phyloP scores from a whole-genome alignment of 257 asterid genomes.

The Knoxia roxburghii region DNA sequence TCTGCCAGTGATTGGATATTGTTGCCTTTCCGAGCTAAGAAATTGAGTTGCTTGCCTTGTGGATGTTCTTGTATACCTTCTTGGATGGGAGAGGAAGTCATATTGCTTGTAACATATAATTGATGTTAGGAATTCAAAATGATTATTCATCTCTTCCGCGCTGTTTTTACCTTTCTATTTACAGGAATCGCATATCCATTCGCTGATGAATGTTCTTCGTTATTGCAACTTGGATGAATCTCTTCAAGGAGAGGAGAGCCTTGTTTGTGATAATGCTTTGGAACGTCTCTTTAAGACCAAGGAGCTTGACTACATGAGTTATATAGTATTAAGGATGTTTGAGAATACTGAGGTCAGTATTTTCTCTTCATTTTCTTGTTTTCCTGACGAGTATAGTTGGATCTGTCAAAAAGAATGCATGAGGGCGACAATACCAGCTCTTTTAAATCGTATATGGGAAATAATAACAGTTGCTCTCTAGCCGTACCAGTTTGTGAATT shows the following conservation, averaged over 20 bases:
- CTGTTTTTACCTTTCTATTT: conserved; percentile 14
- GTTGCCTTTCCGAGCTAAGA: background rate
- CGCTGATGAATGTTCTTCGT: conserved; percentile 96
- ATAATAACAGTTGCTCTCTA: background rate
- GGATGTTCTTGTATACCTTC: background rate
- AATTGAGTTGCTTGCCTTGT: background rate
- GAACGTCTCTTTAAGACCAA: conserved; percentile 75
- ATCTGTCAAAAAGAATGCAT: background rate
- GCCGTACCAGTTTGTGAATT: background rate
- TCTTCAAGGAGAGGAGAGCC: conserved; percentile 80
- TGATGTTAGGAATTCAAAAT: background rate
- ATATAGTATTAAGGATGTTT: conserved; percentile 85
- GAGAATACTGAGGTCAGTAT: conserved; percentile 82
- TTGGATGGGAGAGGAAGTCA: background rate
- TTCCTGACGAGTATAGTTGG: background rate
- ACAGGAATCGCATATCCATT: conserved; percentile 97
- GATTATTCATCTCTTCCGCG: background rate
- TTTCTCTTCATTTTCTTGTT: conserved; percentile 9
- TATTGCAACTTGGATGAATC: conserved; percentile 96
- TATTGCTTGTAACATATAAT: background rate
- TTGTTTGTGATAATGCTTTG: conserved; percentile 68
- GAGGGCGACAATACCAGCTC: background rate
- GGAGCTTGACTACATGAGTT: conserved; percentile 98
- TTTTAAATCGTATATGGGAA: background rate
- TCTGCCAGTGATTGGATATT: background rate